phyloP scores from a whole-genome alignment of 2,329 filamentous ascomycete species.

The Stemphylium lycopersici region DNA sequence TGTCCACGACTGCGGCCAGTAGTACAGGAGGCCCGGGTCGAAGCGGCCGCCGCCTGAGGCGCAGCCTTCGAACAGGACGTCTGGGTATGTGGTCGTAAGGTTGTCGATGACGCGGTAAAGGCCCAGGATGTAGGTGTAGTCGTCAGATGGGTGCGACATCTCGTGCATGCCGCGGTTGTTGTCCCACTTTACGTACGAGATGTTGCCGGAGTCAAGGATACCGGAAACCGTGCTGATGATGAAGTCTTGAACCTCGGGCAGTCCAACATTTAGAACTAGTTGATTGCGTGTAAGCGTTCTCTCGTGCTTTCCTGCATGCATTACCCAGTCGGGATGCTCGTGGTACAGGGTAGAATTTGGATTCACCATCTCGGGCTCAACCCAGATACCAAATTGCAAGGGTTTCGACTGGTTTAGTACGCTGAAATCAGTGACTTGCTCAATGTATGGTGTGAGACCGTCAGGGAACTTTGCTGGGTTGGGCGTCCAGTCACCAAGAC shows the following conservation, averaged over 20 bases:
- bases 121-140: conserved; percentile 68
- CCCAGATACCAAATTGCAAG: conserved; percentile 68
- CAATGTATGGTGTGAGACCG: conserved; percentile 60
- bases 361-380: conserved; percentile 73
- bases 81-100: conserved; percentile 64
- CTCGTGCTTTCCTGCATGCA: conserved; percentile 63
- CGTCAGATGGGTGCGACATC: conserved; percentile 58
- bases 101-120: conserved; percentile 67
- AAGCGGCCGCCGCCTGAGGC: conserved; percentile 70
- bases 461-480: conserved; percentile 66
- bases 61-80: conserved; percentile 71
- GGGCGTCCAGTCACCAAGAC: conserved; percentile 68
- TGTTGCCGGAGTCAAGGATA: conserved; percentile 60
- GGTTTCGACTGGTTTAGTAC: conserved; percentile 56
- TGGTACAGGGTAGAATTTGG: conserved; percentile 66
- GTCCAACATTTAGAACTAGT: conserved; percentile 66
- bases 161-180: conserved; percentile 71
- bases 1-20: conserved; percentile 70
- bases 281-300: conserved; percentile 64
- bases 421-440: conserved; percentile 57
- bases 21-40: conserved; percentile 67
- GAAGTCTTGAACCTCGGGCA: conserved; percentile 67
- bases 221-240: conserved; percentile 63
- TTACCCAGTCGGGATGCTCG: conserved; percentile 68
- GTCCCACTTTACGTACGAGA: conserved; percentile 71